Base-by-base conservation (phyloP, 2,329 filamentous ascomycete genomes). In the Acephala macrosclerotiorum region DNA sequence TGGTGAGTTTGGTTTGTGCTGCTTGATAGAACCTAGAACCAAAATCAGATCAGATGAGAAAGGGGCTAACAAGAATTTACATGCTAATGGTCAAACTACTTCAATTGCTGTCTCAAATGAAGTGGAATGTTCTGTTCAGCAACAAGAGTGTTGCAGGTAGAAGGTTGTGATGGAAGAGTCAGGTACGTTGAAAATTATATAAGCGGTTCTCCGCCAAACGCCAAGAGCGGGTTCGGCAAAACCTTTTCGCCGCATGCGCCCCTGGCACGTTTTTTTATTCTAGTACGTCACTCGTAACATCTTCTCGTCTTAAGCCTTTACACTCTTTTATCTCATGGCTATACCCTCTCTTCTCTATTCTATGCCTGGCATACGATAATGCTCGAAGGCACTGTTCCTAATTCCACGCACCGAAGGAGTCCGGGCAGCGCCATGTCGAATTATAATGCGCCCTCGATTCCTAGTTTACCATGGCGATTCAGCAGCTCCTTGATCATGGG, bases 401-500 rank as follows among this genome's bases (percentile, higher is more conserved):
- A 33, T 33, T 33, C 29, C 9, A 33, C 29, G 29, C 29, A 33
- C 29, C 29, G 29, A 33, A 33, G 29, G 9, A 33, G 4, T 33
- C 9, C 29, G 29, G 29, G 29, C 29, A 33, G 29, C 68, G 67
- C 63, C 60, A 69, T 71, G 70, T 70, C 62, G 38, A 65, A 35
- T 53, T 58, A 62, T 56, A 65, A 63, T 20, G 57, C 67, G 49
- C 64, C 66, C n/a, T 45, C 64, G 22, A 67, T 53, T 59, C 74
- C 72, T 8, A 73, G 70, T 60, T 79, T 89, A 65, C 81, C 88
- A 79, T 94, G 91, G 91, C 90, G 92, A 68, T 80, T 89, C 63
- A 85, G 86, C 40, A 96, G 94, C n/a, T 84, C 89, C 60, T 80
- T 89, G 68, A 85, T 91, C 42, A 93, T 97, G 85, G 90, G 91